Evolutionary conservation across 164 flowering plant species (phyloP).

Genomic region (Magnolia officinalis): DNA sequence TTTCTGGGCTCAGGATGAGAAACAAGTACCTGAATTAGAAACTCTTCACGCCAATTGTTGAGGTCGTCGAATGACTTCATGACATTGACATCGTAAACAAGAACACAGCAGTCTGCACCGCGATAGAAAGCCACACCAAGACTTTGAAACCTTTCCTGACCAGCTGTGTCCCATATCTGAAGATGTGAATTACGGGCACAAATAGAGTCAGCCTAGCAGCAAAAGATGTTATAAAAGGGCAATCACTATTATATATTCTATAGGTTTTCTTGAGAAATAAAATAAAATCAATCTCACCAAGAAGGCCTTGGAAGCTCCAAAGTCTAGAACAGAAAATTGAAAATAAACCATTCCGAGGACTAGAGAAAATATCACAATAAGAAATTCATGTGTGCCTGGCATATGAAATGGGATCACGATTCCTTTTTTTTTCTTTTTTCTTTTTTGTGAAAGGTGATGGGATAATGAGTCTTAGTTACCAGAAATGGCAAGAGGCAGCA

Average conservation of each 20-base stretch:
- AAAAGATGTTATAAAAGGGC: background rate
- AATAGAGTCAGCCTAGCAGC: too few relatives aligned
- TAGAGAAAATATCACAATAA: too few relatives aligned
- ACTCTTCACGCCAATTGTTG: slow-evolving; percentile 87
- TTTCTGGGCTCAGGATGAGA: background rate
- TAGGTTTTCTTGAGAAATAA: background rate
- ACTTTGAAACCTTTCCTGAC: slow-evolving; percentile 93
- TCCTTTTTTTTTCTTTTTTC: too few relatives aligned
- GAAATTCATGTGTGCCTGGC: too few relatives aligned
- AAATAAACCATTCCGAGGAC: too few relatives aligned
- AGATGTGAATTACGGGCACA: slow-evolving; percentile 1
- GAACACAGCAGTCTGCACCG: slow-evolving; percentile 94
- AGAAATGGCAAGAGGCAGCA: too few relatives aligned
- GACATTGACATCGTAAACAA: slow-evolving; percentile 87
- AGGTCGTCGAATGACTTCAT: slow-evolving; percentile 83
- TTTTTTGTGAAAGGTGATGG: too few relatives aligned
- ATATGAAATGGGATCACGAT: too few relatives aligned
- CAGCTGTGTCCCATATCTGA: slow-evolving; percentile 96
- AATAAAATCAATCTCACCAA: background rate
- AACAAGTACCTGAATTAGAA: slow-evolving; percentile 66
- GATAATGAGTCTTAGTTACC: too few relatives aligned
- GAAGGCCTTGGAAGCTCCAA: background rate
- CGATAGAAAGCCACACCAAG: slow-evolving; percentile 92
- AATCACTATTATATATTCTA: background rate
- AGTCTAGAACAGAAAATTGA: background rate